phyloP scores from a whole-genome alignment of 2,329 filamentous ascomycete species.

The Arthroderma uncinatum region DNA sequence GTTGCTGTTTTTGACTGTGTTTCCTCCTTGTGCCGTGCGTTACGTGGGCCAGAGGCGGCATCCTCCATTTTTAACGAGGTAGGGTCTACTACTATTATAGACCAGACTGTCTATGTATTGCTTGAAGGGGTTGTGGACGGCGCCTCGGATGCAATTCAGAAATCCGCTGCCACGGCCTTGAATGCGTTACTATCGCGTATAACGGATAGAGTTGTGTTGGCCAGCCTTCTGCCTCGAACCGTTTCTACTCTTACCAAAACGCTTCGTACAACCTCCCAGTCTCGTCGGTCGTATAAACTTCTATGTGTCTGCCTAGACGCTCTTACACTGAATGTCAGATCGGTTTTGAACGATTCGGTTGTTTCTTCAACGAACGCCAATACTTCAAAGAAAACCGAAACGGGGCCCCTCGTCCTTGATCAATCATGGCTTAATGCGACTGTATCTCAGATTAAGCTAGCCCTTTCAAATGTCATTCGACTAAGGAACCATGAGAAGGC shows the following conservation, averaged over 20 bases:
- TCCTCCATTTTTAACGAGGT: slow-evolving; percentile 37
- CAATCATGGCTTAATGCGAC: slow-evolving; percentile 69
- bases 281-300: slow-evolving; percentile 50
- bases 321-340: slow-evolving; percentile 39
- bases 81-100: slow-evolving; percentile 62
- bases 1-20: slow-evolving; percentile 61
- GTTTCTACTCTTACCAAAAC: slow-evolving; percentile 70
- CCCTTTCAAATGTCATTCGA: slow-evolving; percentile 64
- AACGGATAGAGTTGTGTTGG: slow-evolving; percentile 61
- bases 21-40: slow-evolving; percentile 38
- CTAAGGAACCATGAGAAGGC: slow-evolving; percentile 58
- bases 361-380: slow-evolving; percentile 16
- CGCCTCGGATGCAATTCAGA: slow-evolving; percentile 55
- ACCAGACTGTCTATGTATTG: slow-evolving; percentile 69
- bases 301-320: slow-evolving; percentile 52
- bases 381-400: slow-evolving; percentile 20
- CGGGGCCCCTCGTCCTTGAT: slow-evolving; percentile 34
- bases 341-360: slow-evolving; percentile 38
- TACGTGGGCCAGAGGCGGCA: slow-evolving; percentile 40
- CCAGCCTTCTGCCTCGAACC: slow-evolving; percentile 77
- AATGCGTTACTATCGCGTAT: slow-evolving; percentile 52
- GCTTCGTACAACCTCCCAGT: slow-evolving; percentile 55
- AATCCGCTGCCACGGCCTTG: slow-evolving; percentile 57
- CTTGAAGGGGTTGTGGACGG: slow-evolving; percentile 61
- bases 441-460: slow-evolving; percentile 67